These are phyloP conservation scores for Coemansia sp. DNA, from an alignment of 371 early-diverging fungal genomes.

Conservation along the genomic window DNA sequence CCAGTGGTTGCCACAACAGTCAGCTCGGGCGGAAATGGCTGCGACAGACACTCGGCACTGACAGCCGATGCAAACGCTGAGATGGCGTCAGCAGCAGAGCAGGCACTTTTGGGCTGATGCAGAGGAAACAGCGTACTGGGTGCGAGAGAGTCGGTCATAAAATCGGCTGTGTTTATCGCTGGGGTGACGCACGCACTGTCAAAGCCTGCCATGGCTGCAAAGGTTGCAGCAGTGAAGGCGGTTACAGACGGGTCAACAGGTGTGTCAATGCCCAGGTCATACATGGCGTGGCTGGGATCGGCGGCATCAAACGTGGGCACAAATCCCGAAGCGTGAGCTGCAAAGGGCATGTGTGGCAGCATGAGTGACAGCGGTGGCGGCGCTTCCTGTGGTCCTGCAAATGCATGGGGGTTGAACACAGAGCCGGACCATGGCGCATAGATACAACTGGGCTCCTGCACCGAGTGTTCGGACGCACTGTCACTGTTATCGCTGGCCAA, in stretches of 20 bases:
- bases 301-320: constrained; percentile 5
- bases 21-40: background rate
- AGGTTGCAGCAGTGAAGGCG: constrained; percentile 26
- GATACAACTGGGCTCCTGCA: background rate
- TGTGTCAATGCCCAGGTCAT: constrained; percentile 4
- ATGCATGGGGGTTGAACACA: background rate
- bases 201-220: constrained; percentile 19
- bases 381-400: background rate
- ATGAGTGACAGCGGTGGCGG: background rate
- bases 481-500: background rate
- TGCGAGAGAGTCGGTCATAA: background rate
- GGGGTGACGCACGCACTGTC: constrained; percentile 3
- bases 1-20: background rate
- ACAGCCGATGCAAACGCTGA: constrained; percentile 14
- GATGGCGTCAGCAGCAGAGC: constrained; percentile 3
- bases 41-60: background rate
- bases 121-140: background rate
- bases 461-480: background rate
- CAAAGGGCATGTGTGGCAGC: background rate
- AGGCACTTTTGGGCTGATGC: constrained; percentile 1
- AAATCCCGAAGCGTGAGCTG: background rate
- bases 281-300: background rate
- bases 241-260: constrained; percentile 4
- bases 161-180: background rate
- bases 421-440: background rate